Evolutionary conservation across 2,329 filamentous ascomycete genomes (phyloP).

Genomic region (Neoarthrinium moseri): DNA sequence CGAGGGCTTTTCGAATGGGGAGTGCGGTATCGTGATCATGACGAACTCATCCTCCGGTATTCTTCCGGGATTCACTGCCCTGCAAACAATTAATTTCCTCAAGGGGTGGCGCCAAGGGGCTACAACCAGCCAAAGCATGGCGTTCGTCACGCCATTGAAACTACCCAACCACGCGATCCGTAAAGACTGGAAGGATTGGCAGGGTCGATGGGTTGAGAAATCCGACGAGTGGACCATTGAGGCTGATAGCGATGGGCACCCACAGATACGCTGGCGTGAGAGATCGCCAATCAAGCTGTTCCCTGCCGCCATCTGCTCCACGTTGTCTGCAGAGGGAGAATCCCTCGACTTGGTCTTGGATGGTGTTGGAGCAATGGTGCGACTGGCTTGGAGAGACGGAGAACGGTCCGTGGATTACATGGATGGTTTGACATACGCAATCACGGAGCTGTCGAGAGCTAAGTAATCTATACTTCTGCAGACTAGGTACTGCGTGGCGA

Average conservation of each 20-base stretch:
- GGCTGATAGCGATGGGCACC: background rate
- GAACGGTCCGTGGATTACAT: slow-evolving; percentile 1
- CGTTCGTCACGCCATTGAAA: background rate
- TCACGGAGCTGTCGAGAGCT: background rate
- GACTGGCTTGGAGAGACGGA: background rate
- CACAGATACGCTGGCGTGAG: slow-evolving; percentile 1
- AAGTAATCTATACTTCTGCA: background rate
- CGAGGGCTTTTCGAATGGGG: background rate
- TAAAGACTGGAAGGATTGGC: slow-evolving; percentile 2
- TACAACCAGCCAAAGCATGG: background rate
- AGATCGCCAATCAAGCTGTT: background rate
- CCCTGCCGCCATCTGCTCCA: slow-evolving; percentile 1
- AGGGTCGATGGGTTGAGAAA: background rate
- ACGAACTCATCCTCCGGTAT: background rate
- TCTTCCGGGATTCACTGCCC: background rate
- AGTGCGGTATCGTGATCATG: slow-evolving; percentile 3
- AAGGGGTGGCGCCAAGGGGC: background rate
- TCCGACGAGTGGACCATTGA: slow-evolving; percentile 2
- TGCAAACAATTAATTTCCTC: slow-evolving; percentile 1
- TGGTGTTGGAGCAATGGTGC: background rate
- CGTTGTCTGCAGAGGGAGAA: background rate
- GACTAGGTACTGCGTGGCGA: no score
- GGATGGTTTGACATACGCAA: background rate
- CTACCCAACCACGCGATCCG: background rate
- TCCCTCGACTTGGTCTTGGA: background rate